A percentile compares a stretch with the other conserved stretches of the same genome.
Evolutionary conservation across 129 eudicot species (phyloP).

Genomic region (Chrysanthemum seticuspe): DNA sequence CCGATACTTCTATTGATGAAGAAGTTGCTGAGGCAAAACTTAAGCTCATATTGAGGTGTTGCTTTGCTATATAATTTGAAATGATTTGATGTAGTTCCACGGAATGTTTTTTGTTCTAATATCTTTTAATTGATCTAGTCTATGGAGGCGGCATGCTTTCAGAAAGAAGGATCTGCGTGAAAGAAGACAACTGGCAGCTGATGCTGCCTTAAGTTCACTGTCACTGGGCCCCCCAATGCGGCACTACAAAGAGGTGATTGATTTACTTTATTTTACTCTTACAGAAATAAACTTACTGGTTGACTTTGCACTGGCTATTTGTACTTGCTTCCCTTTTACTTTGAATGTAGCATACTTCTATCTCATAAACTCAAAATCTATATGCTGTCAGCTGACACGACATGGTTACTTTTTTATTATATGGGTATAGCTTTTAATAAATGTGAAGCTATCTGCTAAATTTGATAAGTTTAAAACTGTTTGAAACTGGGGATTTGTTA

Average conservation of each 20-base stretch:
- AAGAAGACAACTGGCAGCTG: constrained; percentile 63
- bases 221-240: constrained; percentile 76
- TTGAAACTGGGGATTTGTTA: too few species aligned
- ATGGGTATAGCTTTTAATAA: too few species aligned
- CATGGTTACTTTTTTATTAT: too few species aligned
- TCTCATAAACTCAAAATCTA: too few species aligned
- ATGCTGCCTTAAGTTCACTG: constrained; percentile 72
- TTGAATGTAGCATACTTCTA: too few species aligned
- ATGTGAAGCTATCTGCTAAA: too few species aligned
- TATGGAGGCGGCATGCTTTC: constrained; percentile 65
- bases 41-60: constrained; percentile 68
- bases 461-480: too few species aligned
- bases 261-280: not conserved
- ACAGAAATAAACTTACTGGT: not conserved
- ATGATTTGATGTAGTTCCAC: not conserved
- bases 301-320: too few species aligned
- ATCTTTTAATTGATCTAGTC: constrained; percentile 40
- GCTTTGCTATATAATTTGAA: not conserved
- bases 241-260: constrained; percentile 52
- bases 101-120: constrained; percentile 4
- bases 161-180: constrained; percentile 62
- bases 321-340: too few species aligned
- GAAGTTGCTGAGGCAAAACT: constrained; percentile 81
- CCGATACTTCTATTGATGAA: constrained; percentile 42
- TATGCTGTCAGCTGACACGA: too few species aligned